Percentiles rank a stretch among this genome's conserved stretches.
Evolutionary conservation across 208 protist genomes (phyloP).

Genomic region (Herpetomonas tarakana): DNA sequence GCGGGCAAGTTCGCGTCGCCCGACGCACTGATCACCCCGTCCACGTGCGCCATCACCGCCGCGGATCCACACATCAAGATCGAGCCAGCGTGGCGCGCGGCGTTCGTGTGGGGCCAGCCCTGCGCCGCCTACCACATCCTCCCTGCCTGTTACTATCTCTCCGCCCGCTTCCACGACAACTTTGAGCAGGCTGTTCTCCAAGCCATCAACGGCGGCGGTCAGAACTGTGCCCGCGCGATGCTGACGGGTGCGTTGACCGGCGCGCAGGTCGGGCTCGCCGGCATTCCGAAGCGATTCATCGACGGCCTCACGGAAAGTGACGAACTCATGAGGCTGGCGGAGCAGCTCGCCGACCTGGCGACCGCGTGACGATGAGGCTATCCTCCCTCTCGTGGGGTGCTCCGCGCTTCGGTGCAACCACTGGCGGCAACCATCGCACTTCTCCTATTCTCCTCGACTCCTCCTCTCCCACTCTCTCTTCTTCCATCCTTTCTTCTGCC

Average conservation of each 20-base stretch:
- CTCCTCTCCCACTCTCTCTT: too few species aligned
- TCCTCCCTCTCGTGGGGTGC: background rate
- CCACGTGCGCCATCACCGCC: slow-evolving; percentile 25
- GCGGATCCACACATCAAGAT: slow-evolving; percentile 22
- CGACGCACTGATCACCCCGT: slow-evolving; percentile 28
- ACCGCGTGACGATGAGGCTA: background rate
- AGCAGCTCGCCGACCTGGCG: slow-evolving; percentile 15
- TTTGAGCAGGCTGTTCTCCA: slow-evolving; percentile 34
- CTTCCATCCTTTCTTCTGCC: too few species aligned
- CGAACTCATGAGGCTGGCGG: slow-evolving; percentile 23
- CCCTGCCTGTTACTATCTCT: slow-evolving; percentile 31
- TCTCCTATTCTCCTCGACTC: too few species aligned
- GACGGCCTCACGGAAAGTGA: slow-evolving; percentile 30
- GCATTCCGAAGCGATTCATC: slow-evolving; percentile 24
- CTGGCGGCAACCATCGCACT: too few species aligned
- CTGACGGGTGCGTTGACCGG: slow-evolving; percentile 28
- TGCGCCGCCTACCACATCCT: slow-evolving; percentile 36
- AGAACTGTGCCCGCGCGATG: slow-evolving; percentile 36
- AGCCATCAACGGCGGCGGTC: slow-evolving; percentile 30
- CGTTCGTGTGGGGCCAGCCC: slow-evolving; percentile 29
- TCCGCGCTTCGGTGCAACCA: too few species aligned
- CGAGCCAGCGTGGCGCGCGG: slow-evolving; percentile 27
- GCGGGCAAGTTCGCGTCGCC: slow-evolving; percentile 29
- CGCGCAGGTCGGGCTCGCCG: slow-evolving; percentile 30
- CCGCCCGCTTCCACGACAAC: slow-evolving; percentile 25